Evolutionary conservation across 2,329 filamentous ascomycete species (phyloP), one percentile per base, ranked within the genome.

Genomic region (Hypoxylon sp.): DNA sequence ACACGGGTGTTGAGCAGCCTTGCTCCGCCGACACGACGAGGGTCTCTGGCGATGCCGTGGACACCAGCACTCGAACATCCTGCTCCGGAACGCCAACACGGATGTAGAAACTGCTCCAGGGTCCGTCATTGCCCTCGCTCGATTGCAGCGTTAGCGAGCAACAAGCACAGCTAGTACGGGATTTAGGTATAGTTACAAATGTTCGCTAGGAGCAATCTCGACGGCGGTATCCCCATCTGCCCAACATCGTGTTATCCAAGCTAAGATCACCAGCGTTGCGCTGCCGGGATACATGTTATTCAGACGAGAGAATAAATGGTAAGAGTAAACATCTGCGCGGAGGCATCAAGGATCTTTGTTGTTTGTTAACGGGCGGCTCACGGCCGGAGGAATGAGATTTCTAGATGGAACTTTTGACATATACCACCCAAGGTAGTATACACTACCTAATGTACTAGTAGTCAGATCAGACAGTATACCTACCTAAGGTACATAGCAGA

Each of bases 121-220:
- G 71, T 15, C 76, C 76, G 54, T 78, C 76, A 40, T 75, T 77
- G 51, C 76, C 76, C 20, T 77, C 74, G 41, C 70, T 72, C 15
- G 11, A 37, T 8, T 17, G n/a, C n/a, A 37, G 20, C 48, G 51
- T 70, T 37, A 71, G 62, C 38, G 26, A n/a, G 18, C 38, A n/a
- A n/a, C n/a, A n/a, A n/a, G n/a, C 24, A 37, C 7, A 21, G 27
- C 17, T n/a, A 47, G 43, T 48, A 3, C 38, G 21, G 11, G 42
- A 15, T 15, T 21, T 17, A 56, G 33, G 21, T 40, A 40, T 7
- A 67, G 43, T 67, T 69, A 74, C 74, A 76, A 77, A 45, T 75
- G 72, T 66, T 75, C 60, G 57, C 74, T 76, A 5, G 74, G 67
- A 10, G 71, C 56, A 7, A 77, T 72, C 6, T 71, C 67, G 18